These are phyloP conservation scores for Tetracentron sinense DNA, from an alignment of 164 flowering plant genomes.

Conservation along the genomic window DNA sequence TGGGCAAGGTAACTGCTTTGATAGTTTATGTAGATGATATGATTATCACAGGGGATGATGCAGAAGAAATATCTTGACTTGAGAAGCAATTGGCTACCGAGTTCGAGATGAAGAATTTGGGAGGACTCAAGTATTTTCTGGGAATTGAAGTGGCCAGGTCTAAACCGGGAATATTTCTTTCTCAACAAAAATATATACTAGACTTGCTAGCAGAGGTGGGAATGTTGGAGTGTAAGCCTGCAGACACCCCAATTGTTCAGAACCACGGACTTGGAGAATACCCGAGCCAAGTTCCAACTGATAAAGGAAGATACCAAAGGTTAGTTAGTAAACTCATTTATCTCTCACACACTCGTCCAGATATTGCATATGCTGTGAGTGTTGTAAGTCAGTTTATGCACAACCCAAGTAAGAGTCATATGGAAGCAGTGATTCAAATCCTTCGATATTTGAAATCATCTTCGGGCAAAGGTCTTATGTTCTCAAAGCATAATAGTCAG, in stretches of 20 bases:
- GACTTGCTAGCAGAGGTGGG: too few relatives aligned
- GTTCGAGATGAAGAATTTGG: too few relatives aligned
- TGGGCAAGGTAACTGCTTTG: too few relatives aligned
- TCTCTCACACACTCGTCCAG: not conserved
- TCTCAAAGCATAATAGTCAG: not conserved
- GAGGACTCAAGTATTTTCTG: too few relatives aligned
- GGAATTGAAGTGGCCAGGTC: too few relatives aligned
- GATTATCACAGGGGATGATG: too few relatives aligned
- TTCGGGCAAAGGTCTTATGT: not conserved
- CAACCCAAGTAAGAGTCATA: not conserved
- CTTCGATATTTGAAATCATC: not conserved
- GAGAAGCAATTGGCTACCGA: too few relatives aligned
- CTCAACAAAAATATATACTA: too few relatives aligned
- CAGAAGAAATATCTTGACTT: too few relatives aligned
- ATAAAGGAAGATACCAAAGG: not conserved
- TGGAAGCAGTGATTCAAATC: not conserved
- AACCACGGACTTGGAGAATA: not conserved
- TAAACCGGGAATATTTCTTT: too few relatives aligned
- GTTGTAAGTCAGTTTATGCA: not conserved
- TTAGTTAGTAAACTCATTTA: not conserved
- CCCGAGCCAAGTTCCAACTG: not conserved
- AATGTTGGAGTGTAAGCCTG: not conserved
- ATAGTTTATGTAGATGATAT: too few relatives aligned
- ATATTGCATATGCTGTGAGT: not conserved
- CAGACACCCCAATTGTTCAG: not conserved